These are phyloP conservation scores for Penicillium sp. DNA, from an alignment of 2,329 filamentous ascomycete species.

Conservation along the genomic window DNA sequence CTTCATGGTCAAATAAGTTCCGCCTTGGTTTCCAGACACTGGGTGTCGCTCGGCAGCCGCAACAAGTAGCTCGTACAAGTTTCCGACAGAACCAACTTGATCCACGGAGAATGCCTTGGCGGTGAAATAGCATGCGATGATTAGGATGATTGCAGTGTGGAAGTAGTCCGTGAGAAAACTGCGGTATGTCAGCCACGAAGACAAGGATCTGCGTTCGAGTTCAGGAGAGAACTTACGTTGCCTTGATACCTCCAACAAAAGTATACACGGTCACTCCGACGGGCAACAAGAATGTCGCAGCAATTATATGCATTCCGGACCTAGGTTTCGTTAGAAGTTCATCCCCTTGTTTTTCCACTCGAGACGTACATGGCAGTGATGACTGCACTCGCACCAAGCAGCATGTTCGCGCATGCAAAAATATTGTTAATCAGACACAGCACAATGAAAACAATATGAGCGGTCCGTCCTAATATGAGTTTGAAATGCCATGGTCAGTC, in stretches of 20 bases:
- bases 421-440: constrained; percentile 57
- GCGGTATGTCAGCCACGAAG: constrained; percentile 2
- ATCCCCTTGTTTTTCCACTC: no score
- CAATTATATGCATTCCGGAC: constrained; percentile 53
- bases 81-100: constrained; percentile 50
- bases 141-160: constrained; percentile 56
- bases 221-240: constrained; percentile 26
- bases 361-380: constrained; percentile 39
- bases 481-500: background rate
- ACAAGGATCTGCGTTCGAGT: background rate
- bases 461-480: constrained; percentile 29
- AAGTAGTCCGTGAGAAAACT: constrained; percentile 54
- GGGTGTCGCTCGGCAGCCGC: constrained; percentile 47
- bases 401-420: constrained; percentile 55
- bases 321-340: constrained; percentile 24
- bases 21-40: constrained; percentile 54
- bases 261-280: constrained; percentile 43
- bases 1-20: constrained; percentile 58
- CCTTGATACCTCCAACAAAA: constrained; percentile 43
- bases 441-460: constrained; percentile 54
- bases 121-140: constrained; percentile 52
- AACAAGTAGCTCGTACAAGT: constrained; percentile 53
- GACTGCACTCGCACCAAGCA: constrained; percentile 47
- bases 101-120: constrained; percentile 48
- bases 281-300: constrained; percentile 49